Base-by-base conservation (phyloP, 2,329 filamentous ascomycete species). In the Alternaria sp. region DNA sequence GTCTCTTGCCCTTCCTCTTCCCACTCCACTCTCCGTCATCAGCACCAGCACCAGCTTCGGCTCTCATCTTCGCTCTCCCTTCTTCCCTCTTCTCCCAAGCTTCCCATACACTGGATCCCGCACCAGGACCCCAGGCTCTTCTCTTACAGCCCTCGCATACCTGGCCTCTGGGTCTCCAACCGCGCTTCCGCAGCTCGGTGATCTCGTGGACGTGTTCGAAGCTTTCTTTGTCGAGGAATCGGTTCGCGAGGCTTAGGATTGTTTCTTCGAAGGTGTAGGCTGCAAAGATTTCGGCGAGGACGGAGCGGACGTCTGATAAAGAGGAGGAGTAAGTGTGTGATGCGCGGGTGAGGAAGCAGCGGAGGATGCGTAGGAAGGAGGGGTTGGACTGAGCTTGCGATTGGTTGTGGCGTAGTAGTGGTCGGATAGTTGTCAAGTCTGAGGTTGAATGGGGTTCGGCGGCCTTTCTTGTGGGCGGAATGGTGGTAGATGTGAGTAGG, bases 261-360 rank as follows among this genome's bases (percentile, higher is more conserved):
- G 91, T 93, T 75, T 94, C 91, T 77, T 99, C 95, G 74, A 98
- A 97, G 0, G 93, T 90, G 74, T 99, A 99, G 0, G 95, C 94
- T 0, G 94, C 88, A 79, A 99, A 98, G 54, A 99, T 94, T 11
- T 93, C 95, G 1, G 87, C 83, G 2, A 99, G 85, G 0, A 98
- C 93, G 6, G 86, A 86, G 42, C 95, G 90, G 3, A 99, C 84
- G 73, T 98, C 93, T 1, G 92, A 89, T 2, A 99, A 83, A 11
- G 91, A 96, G 0, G 95, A 93, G 0, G 93, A 96, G 26, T 70
- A 70, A 17, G 89, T 88, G 24, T 86, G 85, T 0, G 92, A 90
- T 0, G 93, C 94, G 44, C 92, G 88, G 0, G 90, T 88, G 29
- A 99, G 86, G 75, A 99, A 99, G 5, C 91, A 90, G 48, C 93